phyloP scores from a whole-genome alignment of 2,329 filamentous ascomycete genomes.

The Metarhizium sp. region DNA sequence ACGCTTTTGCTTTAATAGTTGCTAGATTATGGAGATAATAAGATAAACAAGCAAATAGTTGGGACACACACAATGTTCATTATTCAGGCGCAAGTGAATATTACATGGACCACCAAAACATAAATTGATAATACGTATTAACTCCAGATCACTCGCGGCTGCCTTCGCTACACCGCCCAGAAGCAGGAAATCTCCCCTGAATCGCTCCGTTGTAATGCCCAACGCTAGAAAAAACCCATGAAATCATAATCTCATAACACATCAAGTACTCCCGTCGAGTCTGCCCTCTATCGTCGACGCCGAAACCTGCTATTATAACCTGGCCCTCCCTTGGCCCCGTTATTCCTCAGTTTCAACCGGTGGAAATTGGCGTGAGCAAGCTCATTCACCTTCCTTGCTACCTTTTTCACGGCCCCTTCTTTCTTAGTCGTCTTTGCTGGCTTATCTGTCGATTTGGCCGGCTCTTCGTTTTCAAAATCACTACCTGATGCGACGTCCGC shows the following conservation, averaged over 20 bases:
- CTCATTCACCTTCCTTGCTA: slow-evolving; percentile 51
- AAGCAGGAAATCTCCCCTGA: background rate
- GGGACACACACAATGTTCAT: no score
- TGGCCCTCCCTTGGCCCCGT: slow-evolving; percentile 52
- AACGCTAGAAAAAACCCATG: background rate
- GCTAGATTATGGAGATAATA: no score
- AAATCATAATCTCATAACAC: slow-evolving; percentile 2
- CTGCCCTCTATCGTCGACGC: slow-evolving; percentile 27
- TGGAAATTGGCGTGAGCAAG: slow-evolving; percentile 59
- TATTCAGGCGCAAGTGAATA: no score
- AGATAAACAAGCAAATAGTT: no score
- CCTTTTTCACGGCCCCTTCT: slow-evolving; percentile 39
- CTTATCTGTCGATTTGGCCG: slow-evolving; percentile 13
- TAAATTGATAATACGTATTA: no score
- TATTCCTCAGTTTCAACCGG: slow-evolving; percentile 52
- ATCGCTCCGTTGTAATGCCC: background rate
- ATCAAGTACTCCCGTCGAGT: background rate
- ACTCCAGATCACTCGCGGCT: no score
- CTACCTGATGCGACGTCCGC: slow-evolving; percentile 2
- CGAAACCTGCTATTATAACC: slow-evolving; percentile 49
- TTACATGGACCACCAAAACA: no score
- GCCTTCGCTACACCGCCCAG: background rate
- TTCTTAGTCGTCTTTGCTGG: slow-evolving; percentile 22
- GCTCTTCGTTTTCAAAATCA: slow-evolving; percentile 9
- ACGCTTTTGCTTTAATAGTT: no score